Conservation (phyloP, 768 basidiomycete genomes). For the Rickenella mellea region DNA sequence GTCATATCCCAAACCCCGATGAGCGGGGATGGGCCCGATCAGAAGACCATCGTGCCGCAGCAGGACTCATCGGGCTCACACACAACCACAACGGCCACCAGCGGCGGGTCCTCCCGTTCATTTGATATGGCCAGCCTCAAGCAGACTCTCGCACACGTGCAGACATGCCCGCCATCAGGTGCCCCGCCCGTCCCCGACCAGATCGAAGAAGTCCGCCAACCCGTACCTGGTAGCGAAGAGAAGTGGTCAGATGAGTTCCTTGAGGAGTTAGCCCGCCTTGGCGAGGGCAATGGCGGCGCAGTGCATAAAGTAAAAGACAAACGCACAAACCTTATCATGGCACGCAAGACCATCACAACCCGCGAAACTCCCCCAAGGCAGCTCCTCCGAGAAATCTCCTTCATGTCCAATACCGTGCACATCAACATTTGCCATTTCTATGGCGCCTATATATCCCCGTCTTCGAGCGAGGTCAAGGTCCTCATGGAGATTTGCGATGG, state of each 20-base stretch:
- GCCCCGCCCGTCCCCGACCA: too few relatives aligned
- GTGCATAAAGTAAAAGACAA: conserved; percentile 89
- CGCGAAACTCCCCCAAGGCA: conserved; percentile 88
- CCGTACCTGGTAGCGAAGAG: conserved; percentile 5
- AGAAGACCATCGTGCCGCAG: conserved; percentile 30
- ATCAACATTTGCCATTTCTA: conserved; percentile 86
- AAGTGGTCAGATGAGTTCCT: conserved; percentile 64
- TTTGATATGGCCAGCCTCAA: conserved; percentile 16
- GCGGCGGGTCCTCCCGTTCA: conserved; percentile 13
- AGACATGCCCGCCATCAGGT: too few relatives aligned
- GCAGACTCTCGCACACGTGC: conserved; percentile 12
- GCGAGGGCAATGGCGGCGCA: conserved; percentile 94
- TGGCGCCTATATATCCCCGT: conserved; percentile 84
- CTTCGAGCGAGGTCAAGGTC: conserved; percentile 88
- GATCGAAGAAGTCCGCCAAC: not conserved
- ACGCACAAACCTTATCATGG: conserved; percentile 73
- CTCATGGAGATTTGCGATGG: conserved; percentile 89
- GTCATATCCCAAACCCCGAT: conserved; percentile 6
- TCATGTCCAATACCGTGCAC: conserved; percentile 78
- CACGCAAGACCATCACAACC: conserved; percentile 90
- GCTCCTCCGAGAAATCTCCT: conserved; percentile 84
- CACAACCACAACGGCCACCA: conserved; percentile 8
- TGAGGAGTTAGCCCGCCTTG: conserved; percentile 69
- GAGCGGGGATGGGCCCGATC: conserved; percentile 24
- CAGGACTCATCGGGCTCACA: conserved; percentile 6